A percentile compares a stretch with the other conserved stretches of the same genome.
Evolutionary conservation across 371 early-diverging fungal genomes (phyloP).

Genomic region (Lichtheimia ramosa): DNA sequence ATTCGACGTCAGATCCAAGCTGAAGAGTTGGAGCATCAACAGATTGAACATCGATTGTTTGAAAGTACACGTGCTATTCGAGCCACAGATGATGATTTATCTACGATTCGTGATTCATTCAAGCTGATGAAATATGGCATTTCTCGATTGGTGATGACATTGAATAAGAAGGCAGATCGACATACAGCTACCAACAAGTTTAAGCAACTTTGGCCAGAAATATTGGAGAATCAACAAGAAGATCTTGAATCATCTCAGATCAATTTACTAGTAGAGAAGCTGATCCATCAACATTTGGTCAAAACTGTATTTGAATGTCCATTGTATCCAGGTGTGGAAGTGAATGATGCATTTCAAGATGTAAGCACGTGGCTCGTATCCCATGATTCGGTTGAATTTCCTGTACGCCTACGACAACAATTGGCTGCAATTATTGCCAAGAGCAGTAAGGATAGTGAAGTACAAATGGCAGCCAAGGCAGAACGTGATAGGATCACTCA

Average conservation of each 20-base stretch:
- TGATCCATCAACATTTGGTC: constrained; percentile 22
- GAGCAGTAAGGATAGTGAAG: constrained; percentile 21
- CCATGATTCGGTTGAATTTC: constrained; percentile 28
- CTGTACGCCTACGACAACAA: constrained; percentile 39
- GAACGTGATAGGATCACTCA: constrained; percentile 19
- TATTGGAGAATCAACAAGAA: constrained; percentile 7
- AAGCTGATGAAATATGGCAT: constrained; percentile 18
- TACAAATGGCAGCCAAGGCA: constrained; percentile 22
- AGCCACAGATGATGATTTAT: constrained; percentile 38
- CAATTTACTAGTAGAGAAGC: constrained; percentile 25
- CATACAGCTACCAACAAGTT: constrained; percentile 27
- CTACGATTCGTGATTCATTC: constrained; percentile 28
- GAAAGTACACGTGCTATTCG: constrained; percentile 28
- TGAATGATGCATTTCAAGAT: constrained; percentile 29
- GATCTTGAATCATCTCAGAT: constrained; percentile 15
- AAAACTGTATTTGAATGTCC: constrained; percentile 22
- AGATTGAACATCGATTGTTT: constrained; percentile 39
- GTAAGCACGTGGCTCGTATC: constrained; percentile 30
- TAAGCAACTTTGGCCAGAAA: constrained; percentile 21
- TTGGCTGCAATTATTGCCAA: constrained; percentile 27
- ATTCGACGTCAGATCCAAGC: constrained; percentile 33
- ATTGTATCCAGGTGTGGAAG: constrained; percentile 30
- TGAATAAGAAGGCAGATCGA: constrained; percentile 37
- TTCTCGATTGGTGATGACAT: constrained; percentile 26
- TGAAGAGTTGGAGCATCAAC: constrained; percentile 28